A percentile compares a stretch with the other conserved stretches of the same genome.
phyloP scores from a whole-genome alignment of 805 yeast genomes.

The Lachancea quebecensis region DNA sequence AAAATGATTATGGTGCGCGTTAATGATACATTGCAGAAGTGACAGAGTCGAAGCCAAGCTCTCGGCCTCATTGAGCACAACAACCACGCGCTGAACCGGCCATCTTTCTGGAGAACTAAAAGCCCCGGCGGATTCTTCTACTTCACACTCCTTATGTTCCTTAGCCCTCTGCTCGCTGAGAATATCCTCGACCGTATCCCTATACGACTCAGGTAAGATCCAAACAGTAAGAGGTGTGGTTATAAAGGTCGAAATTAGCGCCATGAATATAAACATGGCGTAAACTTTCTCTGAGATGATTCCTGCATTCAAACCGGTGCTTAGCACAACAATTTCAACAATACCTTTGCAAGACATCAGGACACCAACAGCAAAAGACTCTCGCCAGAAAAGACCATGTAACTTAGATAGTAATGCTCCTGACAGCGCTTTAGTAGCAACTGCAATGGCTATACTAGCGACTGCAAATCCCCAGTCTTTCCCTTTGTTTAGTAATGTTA shows the following conservation, averaged over 20 bases:
- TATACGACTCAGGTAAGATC: conserved; percentile 55
- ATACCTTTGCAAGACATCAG: conserved; percentile 87
- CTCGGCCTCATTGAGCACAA: too few relatives aligned
- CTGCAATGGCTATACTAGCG: conserved; percentile 60
- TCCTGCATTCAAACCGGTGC: conserved; percentile 64
- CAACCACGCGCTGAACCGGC: too few relatives aligned
- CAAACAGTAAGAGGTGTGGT: conserved; percentile 68
- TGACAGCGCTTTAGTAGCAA: conserved; percentile 60
- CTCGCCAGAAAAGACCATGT: conserved; percentile 63
- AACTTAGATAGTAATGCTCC: conserved; percentile 59
- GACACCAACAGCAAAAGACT: conserved; percentile 67
- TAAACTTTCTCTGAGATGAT: conserved; percentile 59
- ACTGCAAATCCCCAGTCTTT: conserved; percentile 73
- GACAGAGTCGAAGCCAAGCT: too few relatives aligned
- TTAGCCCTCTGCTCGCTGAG: too few relatives aligned
- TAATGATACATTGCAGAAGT: too few relatives aligned
- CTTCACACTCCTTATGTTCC: too few relatives aligned
- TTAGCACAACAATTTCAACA: conserved; percentile 74
- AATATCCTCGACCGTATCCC: conserved; percentile 29
- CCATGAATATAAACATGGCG: conserved; percentile 82
- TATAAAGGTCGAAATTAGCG: conserved; percentile 66
- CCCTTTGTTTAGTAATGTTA: conserved; percentile 57
- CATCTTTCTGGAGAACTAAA: too few relatives aligned
- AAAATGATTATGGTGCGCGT: too few relatives aligned
- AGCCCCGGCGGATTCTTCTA: too few relatives aligned